A percentile compares a stretch with the other conserved stretches of the same genome.
phyloP scores from a whole-genome alignment of 2,329 filamentous ascomycete genomes.

The Aspergillus melleus region DNA sequence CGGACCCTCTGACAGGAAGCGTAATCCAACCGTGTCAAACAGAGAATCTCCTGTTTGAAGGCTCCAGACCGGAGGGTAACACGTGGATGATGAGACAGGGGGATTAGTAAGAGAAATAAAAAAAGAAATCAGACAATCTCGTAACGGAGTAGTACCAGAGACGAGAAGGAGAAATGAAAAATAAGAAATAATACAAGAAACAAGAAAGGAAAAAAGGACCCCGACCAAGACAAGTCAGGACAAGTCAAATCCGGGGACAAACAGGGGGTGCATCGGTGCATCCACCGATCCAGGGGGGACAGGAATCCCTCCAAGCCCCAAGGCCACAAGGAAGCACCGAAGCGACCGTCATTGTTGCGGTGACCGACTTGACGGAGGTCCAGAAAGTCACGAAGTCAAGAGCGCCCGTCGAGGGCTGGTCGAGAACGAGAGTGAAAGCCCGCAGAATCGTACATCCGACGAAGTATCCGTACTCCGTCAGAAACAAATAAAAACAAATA shows the following conservation, averaged over 20 bases:
- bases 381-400: conserved; percentile 3
- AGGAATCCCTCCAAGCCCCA: neutral
- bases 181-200: neutral
- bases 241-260: neutral
- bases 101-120: conserved; percentile 6
- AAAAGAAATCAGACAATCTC: conserved; percentile 3
- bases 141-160: neutral
- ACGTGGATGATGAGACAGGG: conserved; percentile 13
- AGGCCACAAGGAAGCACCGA: neutral
- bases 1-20: neutral
- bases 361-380: conserved; percentile 7
- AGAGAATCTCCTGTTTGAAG: neutral
- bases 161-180: conserved; percentile 1
- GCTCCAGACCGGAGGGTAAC: conserved; percentile 10
- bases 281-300: conserved; percentile 4
- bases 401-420: conserved; percentile 2
- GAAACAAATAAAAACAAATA: conserved; percentile 4
- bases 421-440: conserved; percentile 12
- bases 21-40: neutral
- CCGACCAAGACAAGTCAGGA: neutral
- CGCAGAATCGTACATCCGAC: neutral
- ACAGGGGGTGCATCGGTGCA: neutral
- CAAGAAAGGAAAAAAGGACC: conserved; percentile 2
- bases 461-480: conserved; percentile 2
- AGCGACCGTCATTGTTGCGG: conserved; percentile 4